phyloP scores from a whole-genome alignment of 192 early-diverging fungal genomes.

The Phycomyces blakesleeanus region DNA sequence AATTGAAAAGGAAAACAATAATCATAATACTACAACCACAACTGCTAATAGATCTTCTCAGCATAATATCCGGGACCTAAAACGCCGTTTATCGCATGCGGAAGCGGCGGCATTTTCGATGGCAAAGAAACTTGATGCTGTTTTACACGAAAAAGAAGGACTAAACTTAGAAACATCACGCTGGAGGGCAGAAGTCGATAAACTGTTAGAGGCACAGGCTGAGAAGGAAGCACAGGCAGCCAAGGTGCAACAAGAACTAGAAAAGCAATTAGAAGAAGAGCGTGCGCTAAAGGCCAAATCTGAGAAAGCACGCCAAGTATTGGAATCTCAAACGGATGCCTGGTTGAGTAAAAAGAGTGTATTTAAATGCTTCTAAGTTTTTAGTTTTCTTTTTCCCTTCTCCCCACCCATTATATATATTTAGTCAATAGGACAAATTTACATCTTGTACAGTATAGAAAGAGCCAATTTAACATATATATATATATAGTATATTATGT shows the following conservation, averaged over 20 bases:
- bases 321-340: constrained; percentile 40
- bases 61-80: neutral
- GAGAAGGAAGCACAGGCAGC: neutral
- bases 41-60: neutral
- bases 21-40: too few relatives aligned
- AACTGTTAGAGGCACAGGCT: neutral
- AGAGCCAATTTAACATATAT: too few relatives aligned
- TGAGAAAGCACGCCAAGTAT: constrained; percentile 29
- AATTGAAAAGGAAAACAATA: neutral
- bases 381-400: neutral
- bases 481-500: too few relatives aligned
- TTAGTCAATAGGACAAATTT: neutral
- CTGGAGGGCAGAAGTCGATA: neutral
- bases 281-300: constrained; percentile 36
- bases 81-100: neutral
- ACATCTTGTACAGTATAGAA: neutral
- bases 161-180: neutral
- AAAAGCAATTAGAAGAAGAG: constrained; percentile 24
- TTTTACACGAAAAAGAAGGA: constrained; percentile 4
- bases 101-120: neutral
- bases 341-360: constrained; percentile 41
- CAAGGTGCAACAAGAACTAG: neutral
- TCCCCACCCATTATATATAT: neutral
- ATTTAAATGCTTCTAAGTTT: constrained; percentile 54
- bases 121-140: neutral